Evolutionary conservation across 2,329 filamentous ascomycete genomes (phyloP).

Genomic region (Alternaria incomplexa): DNA sequence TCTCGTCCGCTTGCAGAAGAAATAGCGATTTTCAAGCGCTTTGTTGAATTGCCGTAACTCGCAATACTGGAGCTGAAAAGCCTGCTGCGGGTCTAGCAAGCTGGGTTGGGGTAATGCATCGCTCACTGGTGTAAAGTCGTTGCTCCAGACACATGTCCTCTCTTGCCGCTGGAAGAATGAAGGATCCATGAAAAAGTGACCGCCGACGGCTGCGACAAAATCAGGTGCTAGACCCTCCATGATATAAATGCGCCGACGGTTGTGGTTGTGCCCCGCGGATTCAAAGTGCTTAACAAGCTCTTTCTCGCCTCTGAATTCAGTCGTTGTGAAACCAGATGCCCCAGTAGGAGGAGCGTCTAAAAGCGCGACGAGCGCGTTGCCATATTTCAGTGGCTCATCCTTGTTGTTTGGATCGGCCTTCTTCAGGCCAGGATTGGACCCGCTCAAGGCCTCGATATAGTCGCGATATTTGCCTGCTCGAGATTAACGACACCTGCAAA

Average conservation of each 20-base stretch:
- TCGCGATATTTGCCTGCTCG: slow-evolving; percentile 33
- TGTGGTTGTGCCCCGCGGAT: slow-evolving; percentile 8
- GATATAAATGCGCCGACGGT: slow-evolving; percentile 35
- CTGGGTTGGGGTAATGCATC: slow-evolving; percentile 42
- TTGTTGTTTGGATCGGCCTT: slow-evolving; percentile 41
- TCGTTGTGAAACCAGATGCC: slow-evolving; percentile 20
- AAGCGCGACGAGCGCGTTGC: slow-evolving; percentile 33
- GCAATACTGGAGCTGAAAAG: slow-evolving; percentile 43
- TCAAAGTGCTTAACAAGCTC: slow-evolving; percentile 28
- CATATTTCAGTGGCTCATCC: slow-evolving; percentile 19
- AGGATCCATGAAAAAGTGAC: slow-evolving; percentile 44
- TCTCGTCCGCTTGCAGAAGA: slow-evolving; percentile 37
- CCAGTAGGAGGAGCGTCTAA: slow-evolving; percentile 26
- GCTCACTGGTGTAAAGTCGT: slow-evolving; percentile 43
- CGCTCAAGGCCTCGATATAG: slow-evolving; percentile 37
- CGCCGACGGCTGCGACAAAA: slow-evolving; percentile 35
- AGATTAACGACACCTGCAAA: slow-evolving; percentile 7
- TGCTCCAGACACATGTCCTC: slow-evolving; percentile 44
- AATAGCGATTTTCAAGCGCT: slow-evolving; percentile 28
- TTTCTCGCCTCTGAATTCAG: slow-evolving; percentile 17
- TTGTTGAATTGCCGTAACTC: slow-evolving; percentile 42
- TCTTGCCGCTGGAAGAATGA: slow-evolving; percentile 43
- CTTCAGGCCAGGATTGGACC: slow-evolving; percentile 37
- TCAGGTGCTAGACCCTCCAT: slow-evolving; percentile 44
- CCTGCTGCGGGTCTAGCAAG: slow-evolving; percentile 30